Evolutionary conservation across 768 basidiomycete genomes (phyloP).

Genomic region (Termitomyces sp.): DNA sequence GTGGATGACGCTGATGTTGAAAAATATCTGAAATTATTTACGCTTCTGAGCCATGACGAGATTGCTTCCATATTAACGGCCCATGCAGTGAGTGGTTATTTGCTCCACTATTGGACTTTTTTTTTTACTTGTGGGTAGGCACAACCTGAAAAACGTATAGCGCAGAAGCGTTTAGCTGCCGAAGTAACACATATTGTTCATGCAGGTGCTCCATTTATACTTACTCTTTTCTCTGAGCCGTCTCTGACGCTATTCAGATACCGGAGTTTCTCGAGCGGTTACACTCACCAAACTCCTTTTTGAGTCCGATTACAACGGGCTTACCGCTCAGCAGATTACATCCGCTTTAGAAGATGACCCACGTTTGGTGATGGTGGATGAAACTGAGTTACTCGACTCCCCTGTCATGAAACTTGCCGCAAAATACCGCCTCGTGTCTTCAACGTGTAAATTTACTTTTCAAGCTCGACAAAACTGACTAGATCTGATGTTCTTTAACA

Average conservation of each 20-base stretch:
- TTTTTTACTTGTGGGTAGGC: constrained; percentile 22
- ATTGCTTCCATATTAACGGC: constrained; percentile 55
- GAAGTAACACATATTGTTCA: constrained; percentile 59
- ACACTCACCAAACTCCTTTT: constrained; percentile 46
- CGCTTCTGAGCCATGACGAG: constrained; percentile 60
- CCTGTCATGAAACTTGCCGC: constrained; percentile 64
- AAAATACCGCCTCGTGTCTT: constrained; percentile 54
- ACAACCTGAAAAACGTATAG: constrained; percentile 42
- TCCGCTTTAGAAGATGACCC: constrained; percentile 64
- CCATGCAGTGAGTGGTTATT: constrained; percentile 50
- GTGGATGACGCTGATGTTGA: constrained; percentile 79
- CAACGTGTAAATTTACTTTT: constrained; percentile 53
- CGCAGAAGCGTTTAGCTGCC: constrained; percentile 48
- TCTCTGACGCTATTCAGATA: constrained; percentile 26
- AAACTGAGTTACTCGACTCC: constrained; percentile 49
- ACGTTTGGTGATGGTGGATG: constrained; percentile 53
- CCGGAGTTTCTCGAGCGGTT: constrained; percentile 38
- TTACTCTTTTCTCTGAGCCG: not conserved
- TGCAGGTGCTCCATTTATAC: constrained; percentile 27
- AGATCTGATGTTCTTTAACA: constrained; percentile 25
- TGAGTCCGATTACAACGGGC: constrained; percentile 38
- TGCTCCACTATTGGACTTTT: not conserved
- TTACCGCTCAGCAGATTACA: constrained; percentile 57
- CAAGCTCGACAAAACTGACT: not conserved
- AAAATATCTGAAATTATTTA: constrained; percentile 79